Evolutionary conservation across 352 stramenopile genomes (phyloP).

Genomic region (Ochromonadaceae sp.): DNA sequence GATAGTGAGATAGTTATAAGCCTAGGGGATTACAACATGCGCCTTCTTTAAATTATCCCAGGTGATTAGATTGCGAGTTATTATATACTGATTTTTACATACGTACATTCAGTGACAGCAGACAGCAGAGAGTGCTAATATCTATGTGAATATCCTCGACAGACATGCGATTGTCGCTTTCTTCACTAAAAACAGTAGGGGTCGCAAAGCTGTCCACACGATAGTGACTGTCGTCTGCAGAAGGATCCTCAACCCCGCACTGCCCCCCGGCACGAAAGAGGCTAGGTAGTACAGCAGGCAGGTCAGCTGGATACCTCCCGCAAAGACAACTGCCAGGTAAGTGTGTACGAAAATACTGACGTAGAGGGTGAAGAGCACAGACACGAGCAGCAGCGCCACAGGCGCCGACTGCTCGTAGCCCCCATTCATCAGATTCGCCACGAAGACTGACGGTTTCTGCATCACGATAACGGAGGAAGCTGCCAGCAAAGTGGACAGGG

Average conservation of each 20-base stretch:
- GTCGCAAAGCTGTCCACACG: not conserved
- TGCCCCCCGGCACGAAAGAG: constrained; percentile 7
- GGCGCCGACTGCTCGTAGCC: not conserved
- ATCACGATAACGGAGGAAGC: constrained; percentile 2
- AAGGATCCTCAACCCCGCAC: not conserved
- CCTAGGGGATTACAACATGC: too few relatives aligned
- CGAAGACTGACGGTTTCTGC: not conserved
- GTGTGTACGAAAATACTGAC: not conserved
- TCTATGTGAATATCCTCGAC: too few relatives aligned
- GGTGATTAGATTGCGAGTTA: too few relatives aligned
- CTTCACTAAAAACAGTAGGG: not conserved
- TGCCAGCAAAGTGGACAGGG: constrained; percentile 1
- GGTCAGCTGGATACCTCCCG: not conserved
- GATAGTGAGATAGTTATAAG: too few relatives aligned
- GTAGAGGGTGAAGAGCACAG: not conserved
- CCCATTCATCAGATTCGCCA: not conserved
- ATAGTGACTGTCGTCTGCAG: not conserved
- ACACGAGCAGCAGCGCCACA: not conserved
- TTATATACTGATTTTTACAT: too few relatives aligned
- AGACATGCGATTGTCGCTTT: too few relatives aligned
- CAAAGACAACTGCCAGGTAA: not conserved
- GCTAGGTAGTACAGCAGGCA: constrained; percentile 2
- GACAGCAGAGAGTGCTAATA: too few relatives aligned
- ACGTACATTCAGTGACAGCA: too few relatives aligned
- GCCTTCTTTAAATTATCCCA: too few relatives aligned